phyloP scores from a whole-genome alignment of 306 rosid species.

The Trifolium pratense region DNA sequence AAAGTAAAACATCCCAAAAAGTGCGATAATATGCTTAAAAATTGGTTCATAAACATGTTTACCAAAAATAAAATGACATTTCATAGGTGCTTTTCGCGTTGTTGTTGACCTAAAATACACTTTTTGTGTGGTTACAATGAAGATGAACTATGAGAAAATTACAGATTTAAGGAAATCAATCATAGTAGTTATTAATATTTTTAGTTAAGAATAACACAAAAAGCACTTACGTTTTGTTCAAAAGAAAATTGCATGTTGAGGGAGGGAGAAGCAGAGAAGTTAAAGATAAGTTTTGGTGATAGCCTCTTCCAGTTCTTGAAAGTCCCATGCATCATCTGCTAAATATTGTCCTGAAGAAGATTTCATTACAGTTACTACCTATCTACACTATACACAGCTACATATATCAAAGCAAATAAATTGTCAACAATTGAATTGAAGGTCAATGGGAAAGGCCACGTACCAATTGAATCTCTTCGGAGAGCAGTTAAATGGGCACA shows the following conservation, averaged over 20 bases:
- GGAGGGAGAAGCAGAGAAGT: conserved; percentile 8
- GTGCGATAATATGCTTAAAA: neutral
- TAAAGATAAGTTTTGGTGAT: conserved; percentile 73
- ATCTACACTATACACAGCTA: neutral
- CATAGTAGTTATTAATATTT: too few relatives aligned
- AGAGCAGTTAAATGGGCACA: conserved; percentile 96
- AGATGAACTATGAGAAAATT: too few relatives aligned
- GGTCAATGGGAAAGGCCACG: conserved; percentile 32
- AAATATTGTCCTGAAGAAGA: conserved; percentile 72
- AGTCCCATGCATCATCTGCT: conserved; percentile 95
- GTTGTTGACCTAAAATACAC: too few relatives aligned
- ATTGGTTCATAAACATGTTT: conserved; percentile 14
- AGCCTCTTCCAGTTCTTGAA: conserved; percentile 83
- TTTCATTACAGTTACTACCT: conserved; percentile 22
- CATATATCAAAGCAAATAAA: too few relatives aligned
- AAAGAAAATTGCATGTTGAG: neutral
- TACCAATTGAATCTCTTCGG: conserved; percentile 94
- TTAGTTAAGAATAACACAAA: too few relatives aligned
- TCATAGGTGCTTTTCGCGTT: too few relatives aligned
- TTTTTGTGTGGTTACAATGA: too few relatives aligned
- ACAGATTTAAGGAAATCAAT: too few relatives aligned
- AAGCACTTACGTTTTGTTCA: too few relatives aligned
- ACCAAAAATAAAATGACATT: neutral
- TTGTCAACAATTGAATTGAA: too few relatives aligned
- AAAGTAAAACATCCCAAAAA: neutral